Percentiles rank a stretch among this genome's conserved stretches.
Conservation (phyloP, 148 eudicot genomes). For the Rhododendron molle region DNA sequence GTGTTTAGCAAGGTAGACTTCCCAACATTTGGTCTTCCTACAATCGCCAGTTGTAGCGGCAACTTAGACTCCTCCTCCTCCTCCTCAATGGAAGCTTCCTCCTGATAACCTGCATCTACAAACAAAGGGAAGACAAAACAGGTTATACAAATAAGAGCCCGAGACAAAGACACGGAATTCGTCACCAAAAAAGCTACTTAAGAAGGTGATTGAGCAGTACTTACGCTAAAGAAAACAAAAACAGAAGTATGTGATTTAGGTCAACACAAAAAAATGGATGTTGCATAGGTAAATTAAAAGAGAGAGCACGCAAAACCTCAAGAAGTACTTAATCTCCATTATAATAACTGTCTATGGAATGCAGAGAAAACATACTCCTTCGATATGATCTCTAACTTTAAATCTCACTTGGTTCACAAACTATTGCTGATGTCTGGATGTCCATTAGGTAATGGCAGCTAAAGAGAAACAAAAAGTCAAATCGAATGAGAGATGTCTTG, state of each 20-base stretch:
- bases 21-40: slow-evolving; percentile 94
- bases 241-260: not conserved
- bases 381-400: not conserved
- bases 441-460: not conserved
- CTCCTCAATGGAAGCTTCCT: slow-evolving; percentile 26
- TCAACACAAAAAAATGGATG: not conserved
- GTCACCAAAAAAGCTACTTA: slow-evolving; percentile 4
- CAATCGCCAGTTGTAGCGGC: slow-evolving; percentile 88
- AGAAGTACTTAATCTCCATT: not conserved
- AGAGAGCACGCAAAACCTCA: too few relatives aligned
- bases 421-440: not conserved
- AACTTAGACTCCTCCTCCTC: slow-evolving; percentile 60
- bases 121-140: not conserved
- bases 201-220: not conserved
- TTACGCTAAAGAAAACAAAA: not conserved
- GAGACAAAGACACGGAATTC: not conserved
- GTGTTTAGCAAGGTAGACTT: slow-evolving; percentile 91
- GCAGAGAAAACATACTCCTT: not conserved
- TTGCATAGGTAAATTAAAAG: not conserved
- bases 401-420: not conserved
- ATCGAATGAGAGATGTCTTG: not conserved
- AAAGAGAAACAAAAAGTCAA: not conserved
- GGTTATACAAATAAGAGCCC: not conserved
- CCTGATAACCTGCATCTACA: slow-evolving; percentile 37
- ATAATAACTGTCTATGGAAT: not conserved